These are phyloP conservation scores for Peronospora farinosa DNA, from an alignment of 352 stramenopile genomes.

Conservation along the genomic window DNA sequence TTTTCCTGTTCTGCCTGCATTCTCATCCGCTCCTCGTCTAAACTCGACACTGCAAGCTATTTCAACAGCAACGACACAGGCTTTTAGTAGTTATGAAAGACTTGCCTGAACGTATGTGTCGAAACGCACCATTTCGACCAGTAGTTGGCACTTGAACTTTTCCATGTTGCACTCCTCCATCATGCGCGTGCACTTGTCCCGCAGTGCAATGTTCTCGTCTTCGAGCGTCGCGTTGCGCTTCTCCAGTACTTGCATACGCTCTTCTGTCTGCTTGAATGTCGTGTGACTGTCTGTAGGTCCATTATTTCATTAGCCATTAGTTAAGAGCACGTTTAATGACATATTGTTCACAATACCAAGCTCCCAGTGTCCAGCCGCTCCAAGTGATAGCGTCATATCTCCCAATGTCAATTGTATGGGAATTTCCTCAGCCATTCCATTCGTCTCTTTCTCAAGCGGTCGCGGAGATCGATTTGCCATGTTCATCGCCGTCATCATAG, in stretches of 20 bases:
- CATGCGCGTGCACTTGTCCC: slow-evolving; percentile 51
- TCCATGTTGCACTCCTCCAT: slow-evolving; percentile 82
- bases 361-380: slow-evolving; percentile 46
- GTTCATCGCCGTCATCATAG: slow-evolving; percentile 3
- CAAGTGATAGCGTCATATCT: slow-evolving; percentile 41
- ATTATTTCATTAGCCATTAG: neutral
- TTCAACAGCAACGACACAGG: neutral
- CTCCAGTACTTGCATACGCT: slow-evolving; percentile 31
- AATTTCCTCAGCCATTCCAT: slow-evolving; percentile 40
- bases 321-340: neutral
- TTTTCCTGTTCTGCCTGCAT: slow-evolving; percentile 58
- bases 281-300: slow-evolving; percentile 42
- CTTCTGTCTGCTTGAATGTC: slow-evolving; percentile 37
- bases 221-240: slow-evolving; percentile 45
- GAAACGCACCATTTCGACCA: slow-evolving; percentile 76
- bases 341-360: slow-evolving; percentile 36
- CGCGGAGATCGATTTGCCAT: slow-evolving; percentile 2
- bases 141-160: slow-evolving; percentile 84
- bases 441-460: slow-evolving; percentile 14
- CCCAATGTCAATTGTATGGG: slow-evolving; percentile 58
- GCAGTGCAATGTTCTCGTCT: slow-evolving; percentile 53
- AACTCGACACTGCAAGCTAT: slow-evolving; percentile 71
- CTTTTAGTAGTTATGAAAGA: neutral
- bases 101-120: neutral
- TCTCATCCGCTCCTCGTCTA: slow-evolving; percentile 71